These are phyloP conservation scores for Solanum chilense DNA, from an alignment of 257 asterid species.

Conservation along the genomic window DNA sequence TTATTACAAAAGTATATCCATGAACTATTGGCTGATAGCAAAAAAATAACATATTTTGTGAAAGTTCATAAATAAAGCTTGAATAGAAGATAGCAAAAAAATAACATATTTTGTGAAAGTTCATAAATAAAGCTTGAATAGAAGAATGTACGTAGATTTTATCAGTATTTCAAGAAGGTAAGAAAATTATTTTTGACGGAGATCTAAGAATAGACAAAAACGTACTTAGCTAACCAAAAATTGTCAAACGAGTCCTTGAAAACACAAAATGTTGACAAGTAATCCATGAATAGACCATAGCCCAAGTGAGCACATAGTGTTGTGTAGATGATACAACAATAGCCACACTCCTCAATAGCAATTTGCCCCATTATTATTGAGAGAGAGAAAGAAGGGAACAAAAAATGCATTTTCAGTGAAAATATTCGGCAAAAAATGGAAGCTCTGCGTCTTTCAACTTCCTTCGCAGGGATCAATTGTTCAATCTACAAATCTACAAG, in stretches of 20 bases:
- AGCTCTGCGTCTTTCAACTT: constrained; percentile 1
- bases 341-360: constrained; percentile 1
- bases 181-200: background rate
- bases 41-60: too few relatives aligned
- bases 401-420: background rate
- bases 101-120: too few relatives aligned
- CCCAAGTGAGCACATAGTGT: constrained; percentile 17
- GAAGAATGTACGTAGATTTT: accelerated
- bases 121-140: too few relatives aligned
- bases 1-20: background rate
- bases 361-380: background rate
- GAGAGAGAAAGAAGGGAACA: background rate
- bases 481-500: background rate
- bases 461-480: background rate
- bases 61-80: too few relatives aligned
- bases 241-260: background rate
- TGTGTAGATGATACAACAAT: constrained; percentile 4
- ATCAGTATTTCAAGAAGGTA: too few relatives aligned
- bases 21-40: too few relatives aligned
- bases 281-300: background rate
- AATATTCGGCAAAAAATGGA: background rate
- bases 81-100: too few relatives aligned
- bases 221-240: background rate
- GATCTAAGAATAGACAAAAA: background rate
- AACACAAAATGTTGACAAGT: background rate